Evolutionary conservation across 805 yeast species (phyloP), one percentile per base, ranked within the genome.

Genomic region (Wickerhamomyces ciferrii): DNA sequence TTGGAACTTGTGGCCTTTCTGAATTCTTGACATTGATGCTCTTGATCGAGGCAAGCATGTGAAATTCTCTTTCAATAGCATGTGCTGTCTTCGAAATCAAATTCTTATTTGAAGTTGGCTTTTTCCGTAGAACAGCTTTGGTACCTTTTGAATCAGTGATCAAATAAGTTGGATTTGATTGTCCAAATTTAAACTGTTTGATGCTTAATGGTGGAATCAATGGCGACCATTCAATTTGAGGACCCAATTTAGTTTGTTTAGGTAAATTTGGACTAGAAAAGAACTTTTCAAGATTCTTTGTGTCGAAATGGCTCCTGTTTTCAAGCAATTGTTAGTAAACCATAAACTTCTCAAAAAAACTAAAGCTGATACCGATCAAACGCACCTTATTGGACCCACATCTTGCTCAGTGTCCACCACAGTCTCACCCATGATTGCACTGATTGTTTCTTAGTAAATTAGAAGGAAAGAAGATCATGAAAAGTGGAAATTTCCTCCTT

Each of bases 121-220:
- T 81, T 51, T 80, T 68, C 46, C 87, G 65, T 43, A 81, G 66
- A 3, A 80, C 85, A 45, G 69, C 72, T 37, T 67, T 62, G 25
- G 57, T 62, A 1, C 69, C 69, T 5, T 50, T 49, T 2, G 67
- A 56, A 50, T 78, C 82, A 2, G 57, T 61, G 23, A 79, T 45
- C 25, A 76, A 69, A 55, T 79, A 81, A 1, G 84, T 79, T 13
- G 86, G 87, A 55, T 81, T 81, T 1, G 82, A 75, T 58, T 81
- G 87, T 15, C 87, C 87, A 58, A 75, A 78, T 24, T 70, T 70
- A 63, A 81, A 81, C 60, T 81, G 87, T 48, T 71, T 64, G 39
- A 78, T 57, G 0, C 50, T 52, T 14, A 62, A 61, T 1, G 75
- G 78, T 7, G 55, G 47, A 2, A 15, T 18, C 9, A 52, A 47